These are phyloP conservation scores for Stephanodiscus triporus DNA, from an alignment of 108 stramenopile species.

Conservation along the genomic window DNA sequence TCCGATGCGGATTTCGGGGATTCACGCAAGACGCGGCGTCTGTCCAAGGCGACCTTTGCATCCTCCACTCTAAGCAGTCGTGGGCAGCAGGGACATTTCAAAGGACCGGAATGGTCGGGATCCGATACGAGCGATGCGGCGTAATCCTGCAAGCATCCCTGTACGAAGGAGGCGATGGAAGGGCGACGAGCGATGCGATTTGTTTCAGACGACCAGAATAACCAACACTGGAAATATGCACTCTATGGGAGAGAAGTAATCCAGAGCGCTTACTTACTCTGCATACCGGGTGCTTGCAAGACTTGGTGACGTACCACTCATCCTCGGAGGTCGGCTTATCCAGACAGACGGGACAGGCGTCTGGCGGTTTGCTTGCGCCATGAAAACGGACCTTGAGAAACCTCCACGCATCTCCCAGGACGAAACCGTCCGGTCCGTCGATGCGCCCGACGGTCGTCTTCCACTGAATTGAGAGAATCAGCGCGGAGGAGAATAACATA, in stretches of 20 bases:
- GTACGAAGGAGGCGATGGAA: background rate
- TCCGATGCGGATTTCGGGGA: background rate
- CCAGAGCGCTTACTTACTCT: conserved; percentile 9
- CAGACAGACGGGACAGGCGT: conserved; percentile 46
- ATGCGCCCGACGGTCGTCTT: conserved; percentile 35
- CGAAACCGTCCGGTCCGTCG: conserved; percentile 44
- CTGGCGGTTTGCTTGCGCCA: background rate
- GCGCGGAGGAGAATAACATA: background rate
- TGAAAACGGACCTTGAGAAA: conserved; percentile 32
- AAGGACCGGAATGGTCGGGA: conserved; percentile 59
- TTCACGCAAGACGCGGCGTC: background rate
- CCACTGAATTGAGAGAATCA: conserved; percentile 20
- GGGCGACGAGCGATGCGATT: background rate
- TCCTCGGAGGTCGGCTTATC: conserved; percentile 29
- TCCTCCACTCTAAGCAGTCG: conserved; percentile 53
- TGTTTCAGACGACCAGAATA: too few species aligned
- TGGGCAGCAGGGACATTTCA: conserved; percentile 73
- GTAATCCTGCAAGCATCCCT: conserved; percentile 59
- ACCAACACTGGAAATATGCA: background rate
- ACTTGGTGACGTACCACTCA: conserved; percentile 62
- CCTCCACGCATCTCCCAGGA: conserved; percentile 38
- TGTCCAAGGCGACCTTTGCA: conserved; percentile 56
- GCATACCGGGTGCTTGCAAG: conserved; percentile 69
- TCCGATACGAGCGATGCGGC: conserved; percentile 59
- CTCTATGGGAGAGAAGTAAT: background rate